Evolutionary conservation across 371 early-diverging fungal genomes (phyloP).

Genomic region (Mucor circinelloides): DNA sequence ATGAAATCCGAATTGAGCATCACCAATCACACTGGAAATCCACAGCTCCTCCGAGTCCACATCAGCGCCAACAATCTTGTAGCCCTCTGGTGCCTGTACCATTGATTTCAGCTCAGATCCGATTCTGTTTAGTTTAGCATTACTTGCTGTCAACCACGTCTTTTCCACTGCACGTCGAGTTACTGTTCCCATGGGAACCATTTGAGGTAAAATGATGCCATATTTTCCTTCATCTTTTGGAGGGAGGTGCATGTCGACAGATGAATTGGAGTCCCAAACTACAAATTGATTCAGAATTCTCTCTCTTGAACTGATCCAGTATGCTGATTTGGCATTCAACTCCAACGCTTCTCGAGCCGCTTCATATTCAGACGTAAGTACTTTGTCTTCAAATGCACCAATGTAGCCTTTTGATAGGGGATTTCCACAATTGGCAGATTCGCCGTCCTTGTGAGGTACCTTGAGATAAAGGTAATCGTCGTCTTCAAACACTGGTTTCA

Average conservation of each 20-base stretch:
- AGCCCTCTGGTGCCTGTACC: constrained; percentile 82
- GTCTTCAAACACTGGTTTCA: constrained; percentile 31
- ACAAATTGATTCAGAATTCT: constrained; percentile 88
- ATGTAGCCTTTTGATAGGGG: constrained; percentile 86
- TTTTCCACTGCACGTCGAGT: constrained; percentile 93
- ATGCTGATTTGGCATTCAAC: constrained; percentile 81
- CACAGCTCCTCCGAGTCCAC: constrained; percentile 98
- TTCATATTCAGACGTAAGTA: constrained; percentile 69
- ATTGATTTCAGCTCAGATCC: constrained; percentile 95
- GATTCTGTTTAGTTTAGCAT: constrained; percentile 87
- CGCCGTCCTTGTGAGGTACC: constrained; percentile 91
- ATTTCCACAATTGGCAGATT: constrained; percentile 80
- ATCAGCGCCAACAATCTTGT: constrained; percentile 94
- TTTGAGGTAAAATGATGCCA: constrained; percentile 93
- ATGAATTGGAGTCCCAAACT: constrained; percentile 63
- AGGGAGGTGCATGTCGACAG: constrained; percentile 51
- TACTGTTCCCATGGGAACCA: constrained; percentile 95
- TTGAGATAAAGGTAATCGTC: constrained; percentile 63
- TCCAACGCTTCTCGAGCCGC: constrained; percentile 82
- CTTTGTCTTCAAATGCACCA: constrained; percentile 76
- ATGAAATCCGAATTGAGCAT: constrained; percentile 91
- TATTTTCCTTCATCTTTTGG: constrained; percentile 34
- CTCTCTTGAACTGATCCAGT: constrained; percentile 91
- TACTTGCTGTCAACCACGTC: constrained; percentile 97
- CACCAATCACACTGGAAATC: constrained; percentile 95